Evolutionary conservation across 768 basidiomycete species (phyloP), one percentile per base, ranked within the genome.

Genomic region (Mycena vitilis): DNA sequence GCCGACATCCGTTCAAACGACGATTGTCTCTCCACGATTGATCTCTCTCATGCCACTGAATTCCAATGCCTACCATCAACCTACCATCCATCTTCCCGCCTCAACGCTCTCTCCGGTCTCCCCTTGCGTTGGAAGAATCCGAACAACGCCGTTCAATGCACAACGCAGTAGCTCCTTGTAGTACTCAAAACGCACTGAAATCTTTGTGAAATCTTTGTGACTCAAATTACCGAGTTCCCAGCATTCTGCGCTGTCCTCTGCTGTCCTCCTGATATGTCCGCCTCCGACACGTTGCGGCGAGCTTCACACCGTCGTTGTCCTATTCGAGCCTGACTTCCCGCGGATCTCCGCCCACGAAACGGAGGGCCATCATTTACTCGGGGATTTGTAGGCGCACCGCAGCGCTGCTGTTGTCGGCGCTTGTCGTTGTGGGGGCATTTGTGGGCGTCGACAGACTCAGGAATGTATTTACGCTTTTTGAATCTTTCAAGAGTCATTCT

Each of bases 21-120:
- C 63, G 36, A 48, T 63, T 56, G 53, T 40, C 25, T 38, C 51
- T 53, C 30, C 42, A 20, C 42, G 64, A 65, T 65, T 45, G 64
- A 65, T 65, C 36, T 57, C 36, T 60, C 58, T 54, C 58, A 60
- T 60, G 49, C 52, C 64, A 53, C 22, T 22, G 45, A 5, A 51
- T 30, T 44, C 16, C 42, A 20, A 52, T 65, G 57, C 34, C 56
- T 44, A 53, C 51, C 51, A 60, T 53, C 64, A 30, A 10, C 34
- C 56, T 44, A 53, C 51, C 51, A 60, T 53, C 64, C 40, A 10
- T 23, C 22, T 52, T 55, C 54, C 36, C 53, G 23, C 23, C 34
- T 36, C 36, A 56, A 62, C 34, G 56, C 51, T 66, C 58, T 66
- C 65, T 53, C 65, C 65, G 65, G 58, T 66, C 51, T 66, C 65